These are phyloP conservation scores for Auricularia auricula-judae DNA, from an alignment of 768 basidiomycete species.

Conservation along the genomic window DNA sequence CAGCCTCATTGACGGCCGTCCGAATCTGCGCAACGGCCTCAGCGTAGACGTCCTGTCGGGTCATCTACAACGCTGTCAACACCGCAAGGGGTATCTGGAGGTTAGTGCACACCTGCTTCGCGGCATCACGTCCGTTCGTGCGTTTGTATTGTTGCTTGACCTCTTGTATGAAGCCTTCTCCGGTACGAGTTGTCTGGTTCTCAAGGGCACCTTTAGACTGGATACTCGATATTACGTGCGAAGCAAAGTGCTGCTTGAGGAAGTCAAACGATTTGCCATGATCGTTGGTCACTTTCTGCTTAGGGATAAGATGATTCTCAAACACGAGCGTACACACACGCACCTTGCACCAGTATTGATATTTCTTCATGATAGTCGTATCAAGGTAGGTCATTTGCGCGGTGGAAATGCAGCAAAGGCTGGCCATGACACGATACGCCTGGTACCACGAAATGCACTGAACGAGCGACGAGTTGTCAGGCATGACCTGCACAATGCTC, in stretches of 20 bases:
- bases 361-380: not conserved
- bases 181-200: conserved; percentile 18
- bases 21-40: conserved; percentile 15
- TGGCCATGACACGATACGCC: conserved; percentile 15
- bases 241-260: conserved; percentile 18
- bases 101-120: conserved; percentile 15
- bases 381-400: conserved; percentile 10
- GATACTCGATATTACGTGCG: conserved; percentile 17
- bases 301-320: not conserved
- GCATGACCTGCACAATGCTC: conserved; percentile 19
- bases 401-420: conserved; percentile 18
- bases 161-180: conserved; percentile 24
- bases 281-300: conserved; percentile 11
- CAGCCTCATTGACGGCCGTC: conserved; percentile 16
- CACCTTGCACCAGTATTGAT: not conserved
- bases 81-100: not conserved
- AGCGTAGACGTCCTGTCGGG: not conserved
- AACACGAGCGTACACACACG: not conserved
- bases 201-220: conserved; percentile 17
- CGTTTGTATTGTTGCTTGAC: conserved; percentile 17
- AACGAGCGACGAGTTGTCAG: conserved; percentile 15
- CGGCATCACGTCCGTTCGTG: conserved; percentile 20
- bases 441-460: conserved; percentile 17
- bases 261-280: conserved; percentile 20
- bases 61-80: not conserved